Percentiles rank a stretch among this genome's conserved stretches.
Conservation (phyloP, 768 basidiomycete species). For the Boletus rex-veris region DNA sequence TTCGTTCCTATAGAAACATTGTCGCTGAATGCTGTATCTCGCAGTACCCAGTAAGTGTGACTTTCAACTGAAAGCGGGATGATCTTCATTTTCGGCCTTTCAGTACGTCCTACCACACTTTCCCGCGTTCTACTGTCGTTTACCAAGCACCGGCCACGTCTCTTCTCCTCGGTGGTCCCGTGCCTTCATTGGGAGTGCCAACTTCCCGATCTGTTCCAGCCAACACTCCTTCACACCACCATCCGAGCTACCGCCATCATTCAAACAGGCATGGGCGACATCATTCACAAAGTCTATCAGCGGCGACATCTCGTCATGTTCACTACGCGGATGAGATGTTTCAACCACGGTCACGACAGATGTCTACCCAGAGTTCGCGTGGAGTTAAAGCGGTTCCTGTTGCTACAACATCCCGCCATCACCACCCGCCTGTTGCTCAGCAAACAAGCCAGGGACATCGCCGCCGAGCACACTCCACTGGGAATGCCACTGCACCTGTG, state of each 20-base stretch:
- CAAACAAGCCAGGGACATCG: conserved; percentile 14
- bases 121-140: conserved; percentile 21
- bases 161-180: neutral
- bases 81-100: conserved; percentile 11
- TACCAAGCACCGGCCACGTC: neutral
- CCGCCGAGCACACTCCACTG: conserved; percentile 20
- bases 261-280: neutral
- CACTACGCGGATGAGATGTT: conserved; percentile 21
- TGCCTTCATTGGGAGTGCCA: conserved; percentile 4
- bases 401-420: neutral
- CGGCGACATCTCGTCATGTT: conserved; percentile 20
- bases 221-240: conserved; percentile 3
- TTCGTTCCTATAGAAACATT: neutral
- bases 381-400: neutral
- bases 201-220: conserved; percentile 2
- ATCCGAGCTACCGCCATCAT: neutral
- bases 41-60: conserved; percentile 26
- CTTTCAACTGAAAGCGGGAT: conserved; percentile 3
- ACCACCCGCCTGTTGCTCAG: neutral
- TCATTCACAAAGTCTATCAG: conserved; percentile 13
- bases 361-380: conserved; percentile 6
- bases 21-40: conserved; percentile 4
- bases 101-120: conserved; percentile 27
- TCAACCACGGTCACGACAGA: conserved; percentile 10
- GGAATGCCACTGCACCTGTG: conserved; percentile 4